These are phyloP conservation scores for Ophidiomyces ophidiicola DNA, from an alignment of 2,329 filamentous ascomycete genomes.

Conservation along the genomic window DNA sequence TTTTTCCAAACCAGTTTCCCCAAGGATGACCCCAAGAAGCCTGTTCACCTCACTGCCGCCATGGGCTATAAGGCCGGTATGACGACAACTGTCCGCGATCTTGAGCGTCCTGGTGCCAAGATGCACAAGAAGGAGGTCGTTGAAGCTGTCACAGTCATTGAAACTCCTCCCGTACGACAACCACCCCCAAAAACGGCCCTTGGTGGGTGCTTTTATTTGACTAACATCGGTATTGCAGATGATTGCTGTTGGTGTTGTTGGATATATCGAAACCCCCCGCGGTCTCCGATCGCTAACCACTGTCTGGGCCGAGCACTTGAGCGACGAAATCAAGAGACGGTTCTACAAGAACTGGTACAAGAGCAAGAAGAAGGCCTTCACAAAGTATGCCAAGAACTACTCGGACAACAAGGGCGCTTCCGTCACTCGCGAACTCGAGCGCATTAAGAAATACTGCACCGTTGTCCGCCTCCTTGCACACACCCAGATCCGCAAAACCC, in stretches of 20 bases:
- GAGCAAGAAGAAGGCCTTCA: conserved; percentile 99
- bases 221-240: conserved; percentile 51
- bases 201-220: neutral
- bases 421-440: conserved; percentile 94
- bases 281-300: conserved; percentile 98
- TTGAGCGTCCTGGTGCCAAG: conserved; percentile 98
- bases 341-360: conserved; percentile 99
- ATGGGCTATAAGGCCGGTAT: conserved; percentile 99
- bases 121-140: conserved; percentile 98
- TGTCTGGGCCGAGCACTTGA: conserved; percentile 98
- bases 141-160: conserved; percentile 76
- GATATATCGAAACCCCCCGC: conserved; percentile 99
- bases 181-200: neutral
- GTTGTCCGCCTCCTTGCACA: conserved; percentile 98
- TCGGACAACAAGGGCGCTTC: conserved; percentile 81
- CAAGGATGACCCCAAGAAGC: conserved; percentile 99
- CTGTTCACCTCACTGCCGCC: conserved; percentile 91
- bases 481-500: conserved; percentile 98
- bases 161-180: conserved; percentile 79
- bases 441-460: conserved; percentile 99
- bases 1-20: conserved; percentile 59
- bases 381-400: conserved; percentile 99
- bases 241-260: conserved; percentile 98
- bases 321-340: conserved; percentile 96
- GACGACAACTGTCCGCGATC: conserved; percentile 98